Base-by-base conservation (phyloP, 495 filamentous ascomycete genomes). In the Xylaria venustula region DNA sequence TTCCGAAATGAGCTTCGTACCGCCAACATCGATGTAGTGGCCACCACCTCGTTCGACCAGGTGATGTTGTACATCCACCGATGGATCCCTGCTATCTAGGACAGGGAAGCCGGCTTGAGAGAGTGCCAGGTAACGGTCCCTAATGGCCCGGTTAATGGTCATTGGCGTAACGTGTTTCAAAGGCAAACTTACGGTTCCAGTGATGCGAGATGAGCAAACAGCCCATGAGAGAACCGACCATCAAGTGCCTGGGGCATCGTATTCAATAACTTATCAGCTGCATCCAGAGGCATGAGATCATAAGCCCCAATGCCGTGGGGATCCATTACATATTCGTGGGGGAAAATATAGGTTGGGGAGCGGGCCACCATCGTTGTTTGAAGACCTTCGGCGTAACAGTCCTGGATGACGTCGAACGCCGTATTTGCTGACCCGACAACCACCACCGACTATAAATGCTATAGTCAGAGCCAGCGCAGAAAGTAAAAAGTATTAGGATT, bases 381-480 rank as follows among this genome's bases (percentile, higher is more conserved):
- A 6, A 69, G 58, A 40, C 63, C 62, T 7, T 69, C 61, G 3
- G 54, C 36, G 34, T 68, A 54, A 57, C 68, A 73, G 58, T 75
- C 71, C 26, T 65, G 30, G 37, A 74, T 59, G 17, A 76, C 54
- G 61, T 76, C 73, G 51, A 76, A 74, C 26, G 70, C 73, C 0
- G 73, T 76, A 61, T 73, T 76, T 40, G 73, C 73, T 6, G 70
- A 73, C 25, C 73, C 72, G 36, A 76, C 62, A 4, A 76, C 55
- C 3, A 68, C n/a, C 41, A 66, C 69, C 7, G 75, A 75, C 70
- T 76, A 28, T n/a, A n/a, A n/a, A n/a, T n/a, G n/a, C n/a, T n/a
- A n/a, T n/a, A n/a, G n/a, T n/a, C n/a, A 45, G 5, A 45, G n/a
- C 4, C 4, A 17, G 45, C 15, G 25, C 7, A 2, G 19, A 23